Conservation (phyloP, 345 rosid genomes). For the Salix viminalis region DNA sequence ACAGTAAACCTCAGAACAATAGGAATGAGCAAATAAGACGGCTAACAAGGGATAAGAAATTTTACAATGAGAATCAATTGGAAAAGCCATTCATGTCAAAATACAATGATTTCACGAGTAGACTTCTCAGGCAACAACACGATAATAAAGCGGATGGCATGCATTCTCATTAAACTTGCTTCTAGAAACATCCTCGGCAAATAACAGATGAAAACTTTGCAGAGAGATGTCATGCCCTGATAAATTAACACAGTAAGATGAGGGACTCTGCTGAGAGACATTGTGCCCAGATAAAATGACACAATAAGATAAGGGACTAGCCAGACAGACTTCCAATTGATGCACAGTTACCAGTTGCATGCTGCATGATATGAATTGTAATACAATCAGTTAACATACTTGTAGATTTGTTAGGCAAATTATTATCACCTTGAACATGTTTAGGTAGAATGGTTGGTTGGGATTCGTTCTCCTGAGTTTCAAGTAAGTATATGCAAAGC, state of each 20-base stretch:
- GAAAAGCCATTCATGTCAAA: background rate
- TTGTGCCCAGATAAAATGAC: background rate
- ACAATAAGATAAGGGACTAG: background rate
- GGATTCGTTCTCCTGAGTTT: conserved; percentile 76
- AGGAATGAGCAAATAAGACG: background rate
- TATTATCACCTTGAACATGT: conserved; percentile 80
- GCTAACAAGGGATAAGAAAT: background rate
- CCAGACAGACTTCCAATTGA: background rate
- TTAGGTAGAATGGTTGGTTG: conserved; percentile 56
- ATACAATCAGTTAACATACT: background rate
- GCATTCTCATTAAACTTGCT: background rate
- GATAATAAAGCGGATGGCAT: background rate
- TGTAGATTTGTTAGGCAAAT: background rate
- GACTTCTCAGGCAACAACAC: background rate
- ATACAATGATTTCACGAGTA: background rate
- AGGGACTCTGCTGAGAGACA: background rate
- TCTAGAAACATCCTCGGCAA: background rate
- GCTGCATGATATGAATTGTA: background rate
- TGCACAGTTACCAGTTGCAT: background rate
- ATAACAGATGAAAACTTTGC: background rate
- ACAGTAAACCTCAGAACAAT: conserved; percentile 6
- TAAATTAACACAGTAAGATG: background rate
- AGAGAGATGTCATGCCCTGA: background rate
- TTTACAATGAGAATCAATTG: background rate
- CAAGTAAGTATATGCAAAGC: conserved; percentile 88